These are phyloP conservation scores for Rhizoctonia solani DNA, from an alignment of 1,284 basidiomycete species.

Conservation along the genomic window DNA sequence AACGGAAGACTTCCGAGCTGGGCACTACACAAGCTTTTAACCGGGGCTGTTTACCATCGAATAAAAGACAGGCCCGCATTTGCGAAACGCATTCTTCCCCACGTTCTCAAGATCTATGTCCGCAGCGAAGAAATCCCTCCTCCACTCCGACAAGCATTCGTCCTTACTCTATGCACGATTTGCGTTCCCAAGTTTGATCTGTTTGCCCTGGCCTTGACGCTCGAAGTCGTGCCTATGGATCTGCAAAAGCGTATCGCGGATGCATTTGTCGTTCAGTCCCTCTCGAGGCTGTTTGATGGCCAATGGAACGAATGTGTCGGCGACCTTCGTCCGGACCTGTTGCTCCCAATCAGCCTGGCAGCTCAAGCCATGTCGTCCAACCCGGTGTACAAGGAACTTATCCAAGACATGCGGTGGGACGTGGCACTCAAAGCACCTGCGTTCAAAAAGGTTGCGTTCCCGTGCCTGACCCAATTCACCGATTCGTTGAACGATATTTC, in stretches of 20 bases:
- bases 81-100: not conserved
- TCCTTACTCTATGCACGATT: slow-evolving; percentile 19
- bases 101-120: slow-evolving; percentile 19
- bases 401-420: slow-evolving; percentile 32
- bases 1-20: slow-evolving; percentile 11
- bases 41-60: slow-evolving; percentile 18
- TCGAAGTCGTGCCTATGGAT: slow-evolving; percentile 25
- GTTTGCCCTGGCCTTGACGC: slow-evolving; percentile 24
- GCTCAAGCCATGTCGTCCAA: slow-evolving; percentile 12
- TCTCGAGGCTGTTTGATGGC: slow-evolving; percentile 13
- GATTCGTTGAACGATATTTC: slow-evolving; percentile 21
- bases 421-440: slow-evolving; percentile 24
- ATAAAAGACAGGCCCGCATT: slow-evolving; percentile 9
- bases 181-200: slow-evolving; percentile 24
- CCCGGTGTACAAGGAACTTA: slow-evolving; percentile 26
- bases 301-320: slow-evolving; percentile 10
- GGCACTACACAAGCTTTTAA: slow-evolving; percentile 22
- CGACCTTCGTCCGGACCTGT: slow-evolving; percentile 7
- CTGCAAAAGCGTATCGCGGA: slow-evolving; percentile 23
- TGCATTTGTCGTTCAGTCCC: slow-evolving; percentile 15
- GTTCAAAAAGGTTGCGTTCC: slow-evolving; percentile 26
- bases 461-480: slow-evolving; percentile 22
- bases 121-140: slow-evolving; percentile 30
- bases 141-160: slow-evolving; percentile 19
- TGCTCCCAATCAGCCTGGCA: slow-evolving; percentile 19